Base-by-base conservation (phyloP, 441 rosid genomes). In the Mallotus repandus region DNA sequence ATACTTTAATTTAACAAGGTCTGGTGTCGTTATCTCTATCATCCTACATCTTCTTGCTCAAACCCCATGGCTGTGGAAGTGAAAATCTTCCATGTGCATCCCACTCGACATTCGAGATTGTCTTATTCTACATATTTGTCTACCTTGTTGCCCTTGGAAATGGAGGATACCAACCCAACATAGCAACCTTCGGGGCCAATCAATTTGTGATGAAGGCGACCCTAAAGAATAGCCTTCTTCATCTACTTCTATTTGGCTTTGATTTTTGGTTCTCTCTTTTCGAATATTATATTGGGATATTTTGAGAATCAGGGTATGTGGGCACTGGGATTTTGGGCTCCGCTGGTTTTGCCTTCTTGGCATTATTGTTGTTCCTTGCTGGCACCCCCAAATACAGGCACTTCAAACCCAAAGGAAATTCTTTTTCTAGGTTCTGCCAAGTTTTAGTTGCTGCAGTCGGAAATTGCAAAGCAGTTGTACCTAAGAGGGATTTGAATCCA, bases 241-340 rank as follows among this genome's bases (percentile, higher is more conserved):
- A 89, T 98, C 88, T 94, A 94, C 91, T 96, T 94, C 78, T 96
- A 96, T 84, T 81, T 96, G 9, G 88, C 98, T 52, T 69, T 94
- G 63, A 96, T 94, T 84, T 84, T 96, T 9, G 98, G 98, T 1
- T 92, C 98, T 22, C 93, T 96, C 77, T 91, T 96, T 78, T 93
- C 98, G 9, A 92, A 96, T 82, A 96, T 98, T 19, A 79, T 96
- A 45, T 72, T 96, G 79, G 90, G 91, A 0, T 96, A 96, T 77
- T 87, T 86, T 29, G 96, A 96, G 81, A 95, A 96, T 19, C 82
- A 80, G 41, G 99, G 98, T 2, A 66, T 81, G 83, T 96, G 99
- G 99, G 89, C 93, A 0, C 83, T 90, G 0, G 99, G 98, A 18
- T 93, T 93, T 69, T 89, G 96, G 98, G 88, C 63, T 96, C 98